Evolutionary conservation across 371 early-diverging fungal genomes (phyloP), one percentile per base, ranked within the genome.

Genomic region (Mycotypha africana): DNA sequence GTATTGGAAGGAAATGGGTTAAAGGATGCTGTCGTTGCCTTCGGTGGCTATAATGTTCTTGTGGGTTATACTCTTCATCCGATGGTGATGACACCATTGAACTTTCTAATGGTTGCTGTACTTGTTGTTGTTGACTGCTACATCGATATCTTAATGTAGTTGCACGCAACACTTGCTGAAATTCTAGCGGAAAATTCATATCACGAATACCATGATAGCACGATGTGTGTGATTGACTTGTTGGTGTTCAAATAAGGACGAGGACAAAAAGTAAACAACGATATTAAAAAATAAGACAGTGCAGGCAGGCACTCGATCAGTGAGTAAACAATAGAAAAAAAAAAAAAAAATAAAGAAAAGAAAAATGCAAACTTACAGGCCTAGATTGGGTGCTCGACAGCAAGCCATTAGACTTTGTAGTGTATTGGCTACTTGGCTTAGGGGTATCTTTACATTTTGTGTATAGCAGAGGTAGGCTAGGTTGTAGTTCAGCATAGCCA

Each of bases 401-500:
- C 88, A 83, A 15, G 68, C 58, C 48, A 84, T 80, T 38, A 94
- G 45, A 36, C 88, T 85, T 48, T 81, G 86, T 2, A 93, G 70
- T 3, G 83, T 82, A 47, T 91, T 82, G 15, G 84, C 56, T 21
- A 70, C 69, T 33, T 76, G 69, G 34, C 72, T 62, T 5, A 81
- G 49, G 2, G 84, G 77, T 30, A 92, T 78, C 1, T 74, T 60
- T 6, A 92, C 78, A 25, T 90, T 89, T 58, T 90, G 92, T 3
- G 88, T 78, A 57, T 82, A 74, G 54, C 93, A 92, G 14, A 95
- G 61, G 54, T 86, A 93, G 0, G 85, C 86, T 43, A 94, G 75
- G 48, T 93, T 76, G 56, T 86, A 95, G 53, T 86, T 85, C 21
- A 95, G 67, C 86, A 92, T 88, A 5, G 84, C 72, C 55, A 95